Evolutionary conservation across 2,329 filamentous ascomycete genomes (phyloP).

Genomic region (Zelopaecilomyces penicillatus): DNA sequence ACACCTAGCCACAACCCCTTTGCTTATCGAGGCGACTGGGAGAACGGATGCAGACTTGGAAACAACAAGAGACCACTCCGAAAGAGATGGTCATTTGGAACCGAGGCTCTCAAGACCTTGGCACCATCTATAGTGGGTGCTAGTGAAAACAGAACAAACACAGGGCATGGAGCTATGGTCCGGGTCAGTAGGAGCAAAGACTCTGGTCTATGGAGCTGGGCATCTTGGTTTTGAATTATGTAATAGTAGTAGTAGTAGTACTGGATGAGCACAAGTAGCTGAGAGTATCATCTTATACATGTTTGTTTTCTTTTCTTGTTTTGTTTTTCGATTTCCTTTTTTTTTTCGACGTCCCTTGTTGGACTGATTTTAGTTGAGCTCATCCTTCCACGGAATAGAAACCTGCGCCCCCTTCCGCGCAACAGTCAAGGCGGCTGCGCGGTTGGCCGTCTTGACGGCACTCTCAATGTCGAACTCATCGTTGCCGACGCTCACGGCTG

Average conservation of each 20-base stretch:
- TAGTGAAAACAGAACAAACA: background rate
- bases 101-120: background rate
- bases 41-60: too few relatives aligned
- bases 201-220: constrained; percentile 18
- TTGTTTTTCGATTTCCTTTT: constrained; percentile 9
- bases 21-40: too few relatives aligned
- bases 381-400: constrained; percentile 37
- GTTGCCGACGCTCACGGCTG: constrained; percentile 45
- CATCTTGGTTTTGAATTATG: constrained; percentile 4
- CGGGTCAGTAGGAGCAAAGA: constrained; percentile 17
- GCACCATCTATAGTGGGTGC: background rate
- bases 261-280: constrained; percentile 8
- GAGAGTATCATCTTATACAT: background rate
- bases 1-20: too few relatives aligned
- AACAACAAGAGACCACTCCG: constrained; percentile 8
- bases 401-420: constrained; percentile 33
- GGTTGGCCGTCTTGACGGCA: constrained; percentile 47
- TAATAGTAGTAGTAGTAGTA: constrained; percentile 19
- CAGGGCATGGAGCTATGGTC: background rate
- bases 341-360: constrained; percentile 3
- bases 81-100: constrained; percentile 12
- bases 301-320: constrained; percentile 6
- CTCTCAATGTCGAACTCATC: constrained; percentile 44
- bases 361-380: constrained; percentile 23
- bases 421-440: constrained; percentile 33